Conservation (phyloP, 805 yeast genomes). For the Pichia nanzhaoensis region DNA sequence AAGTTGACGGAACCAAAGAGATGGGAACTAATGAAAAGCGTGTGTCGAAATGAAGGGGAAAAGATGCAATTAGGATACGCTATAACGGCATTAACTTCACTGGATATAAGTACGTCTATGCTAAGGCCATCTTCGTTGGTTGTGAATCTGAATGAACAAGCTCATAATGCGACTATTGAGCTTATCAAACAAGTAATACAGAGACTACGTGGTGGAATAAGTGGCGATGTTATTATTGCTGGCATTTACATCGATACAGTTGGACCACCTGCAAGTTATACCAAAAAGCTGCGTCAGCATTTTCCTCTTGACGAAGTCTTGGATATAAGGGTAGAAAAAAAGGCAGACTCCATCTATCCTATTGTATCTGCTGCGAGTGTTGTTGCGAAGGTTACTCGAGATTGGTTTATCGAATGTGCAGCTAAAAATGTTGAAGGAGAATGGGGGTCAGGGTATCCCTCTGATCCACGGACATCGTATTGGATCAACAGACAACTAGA, state of each 20-base stretch:
- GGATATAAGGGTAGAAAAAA: slow-evolving; percentile 78
- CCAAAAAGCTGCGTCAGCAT: slow-evolving; percentile 56
- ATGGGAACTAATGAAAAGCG: slow-evolving; percentile 48
- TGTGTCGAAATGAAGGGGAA: slow-evolving; percentile 48
- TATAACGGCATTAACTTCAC: slow-evolving; percentile 75
- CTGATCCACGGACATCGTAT: slow-evolving; percentile 77
- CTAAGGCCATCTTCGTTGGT: slow-evolving; percentile 44
- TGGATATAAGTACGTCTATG: slow-evolving; percentile 88
- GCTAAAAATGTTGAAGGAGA: background rate
- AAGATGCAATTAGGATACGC: slow-evolving; percentile 64
- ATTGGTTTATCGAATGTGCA: slow-evolving; percentile 30
- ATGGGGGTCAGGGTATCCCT: slow-evolving; percentile 92
- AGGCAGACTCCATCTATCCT: slow-evolving; percentile 90
- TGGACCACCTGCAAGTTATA: slow-evolving; percentile 88
- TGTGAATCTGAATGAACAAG: slow-evolving; percentile 87
- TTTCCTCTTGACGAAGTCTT: slow-evolving; percentile 51
- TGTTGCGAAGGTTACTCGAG: slow-evolving; percentile 95
- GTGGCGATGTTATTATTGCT: slow-evolving; percentile 50
- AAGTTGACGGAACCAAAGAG: slow-evolving; percentile 70
- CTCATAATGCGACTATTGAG: slow-evolving; percentile 87
- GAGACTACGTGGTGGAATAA: slow-evolving; percentile 15
- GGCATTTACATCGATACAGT: slow-evolving; percentile 92
- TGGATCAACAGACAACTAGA: slow-evolving; percentile 68
- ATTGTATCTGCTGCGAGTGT: slow-evolving; percentile 92
- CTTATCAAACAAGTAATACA: slow-evolving; percentile 61